A percentile compares a stretch with the other conserved stretches of the same genome.
Evolutionary conservation across 345 rosid species (phyloP).

Genomic region (Eucalyptus marginata): DNA sequence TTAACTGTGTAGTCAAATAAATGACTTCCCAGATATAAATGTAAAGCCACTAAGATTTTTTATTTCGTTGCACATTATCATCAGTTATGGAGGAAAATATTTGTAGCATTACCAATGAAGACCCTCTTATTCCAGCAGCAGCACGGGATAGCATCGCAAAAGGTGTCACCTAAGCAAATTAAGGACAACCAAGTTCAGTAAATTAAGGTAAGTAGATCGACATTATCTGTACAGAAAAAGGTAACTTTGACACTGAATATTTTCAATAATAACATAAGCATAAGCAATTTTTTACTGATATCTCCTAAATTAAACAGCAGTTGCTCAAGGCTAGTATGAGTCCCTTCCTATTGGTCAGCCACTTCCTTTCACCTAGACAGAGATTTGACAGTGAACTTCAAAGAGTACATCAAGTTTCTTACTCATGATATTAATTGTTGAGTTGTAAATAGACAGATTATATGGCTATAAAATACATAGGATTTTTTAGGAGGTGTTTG

Average conservation of each 20-base stretch:
- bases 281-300: background rate
- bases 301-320: background rate
- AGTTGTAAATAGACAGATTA: too few species aligned
- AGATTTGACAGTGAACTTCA: background rate
- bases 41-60: background rate
- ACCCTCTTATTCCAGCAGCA: conserved; percentile 92
- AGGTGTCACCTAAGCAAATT: conserved; percentile 61
- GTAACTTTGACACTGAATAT: background rate
- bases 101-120: conserved; percentile 54
- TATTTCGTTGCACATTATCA: background rate
- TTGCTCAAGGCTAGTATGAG: background rate
- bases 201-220: background rate
- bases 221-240: background rate
- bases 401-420: background rate
- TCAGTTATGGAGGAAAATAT: background rate
- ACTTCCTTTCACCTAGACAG: background rate
- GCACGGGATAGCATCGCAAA: conserved; percentile 92
- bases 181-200: background rate
- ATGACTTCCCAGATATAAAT: background rate
- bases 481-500: too few species aligned
- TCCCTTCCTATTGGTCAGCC: background rate
- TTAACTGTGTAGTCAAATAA: background rate
- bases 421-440: background rate
- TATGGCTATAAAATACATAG: too few species aligned
- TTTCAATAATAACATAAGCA: background rate